These are phyloP conservation scores for Dictyostelium capitatum DNA, from an alignment of 78 protist genomes.

Conservation along the genomic window DNA sequence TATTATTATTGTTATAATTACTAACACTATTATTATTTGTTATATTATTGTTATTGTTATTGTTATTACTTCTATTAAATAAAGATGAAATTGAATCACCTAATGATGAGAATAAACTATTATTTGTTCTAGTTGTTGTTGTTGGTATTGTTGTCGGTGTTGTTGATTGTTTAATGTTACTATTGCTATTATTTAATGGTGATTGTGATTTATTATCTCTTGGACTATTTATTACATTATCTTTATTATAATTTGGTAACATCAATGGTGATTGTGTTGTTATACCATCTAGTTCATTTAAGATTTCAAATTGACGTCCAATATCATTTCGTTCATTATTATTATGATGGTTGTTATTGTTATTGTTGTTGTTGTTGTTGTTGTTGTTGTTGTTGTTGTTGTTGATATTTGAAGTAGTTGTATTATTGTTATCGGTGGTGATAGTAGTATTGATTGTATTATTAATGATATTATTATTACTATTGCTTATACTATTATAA, in stretches of 20 bases:
- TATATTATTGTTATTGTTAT: not conserved
- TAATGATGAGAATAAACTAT: constrained; percentile 7
- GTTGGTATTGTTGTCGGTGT: too few relatives aligned
- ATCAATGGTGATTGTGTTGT: not conserved
- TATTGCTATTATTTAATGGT: not conserved
- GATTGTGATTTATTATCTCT: not conserved
- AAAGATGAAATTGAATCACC: constrained; percentile 13
- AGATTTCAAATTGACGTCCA: too few relatives aligned
- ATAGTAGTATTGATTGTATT: too few relatives aligned
- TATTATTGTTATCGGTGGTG: too few relatives aligned
- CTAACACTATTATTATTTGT: not conserved
- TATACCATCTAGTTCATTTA: not conserved
- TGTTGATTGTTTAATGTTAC: not conserved
- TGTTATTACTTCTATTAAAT: not conserved
- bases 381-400: too few relatives aligned
- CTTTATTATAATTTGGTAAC: not conserved
- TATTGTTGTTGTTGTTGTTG: too few relatives aligned
- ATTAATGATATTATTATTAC: too few relatives aligned
- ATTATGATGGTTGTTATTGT: too few relatives aligned
- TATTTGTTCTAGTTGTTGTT: not conserved
- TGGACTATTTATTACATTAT: not conserved
- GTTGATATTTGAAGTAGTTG: too few relatives aligned
- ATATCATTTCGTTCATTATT: too few relatives aligned
- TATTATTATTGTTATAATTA: not conserved
- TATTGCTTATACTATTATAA: too few relatives aligned